phyloP scores from a whole-genome alignment of 2,329 filamentous ascomycete species.

The Dactylellina drechsleri region DNA sequence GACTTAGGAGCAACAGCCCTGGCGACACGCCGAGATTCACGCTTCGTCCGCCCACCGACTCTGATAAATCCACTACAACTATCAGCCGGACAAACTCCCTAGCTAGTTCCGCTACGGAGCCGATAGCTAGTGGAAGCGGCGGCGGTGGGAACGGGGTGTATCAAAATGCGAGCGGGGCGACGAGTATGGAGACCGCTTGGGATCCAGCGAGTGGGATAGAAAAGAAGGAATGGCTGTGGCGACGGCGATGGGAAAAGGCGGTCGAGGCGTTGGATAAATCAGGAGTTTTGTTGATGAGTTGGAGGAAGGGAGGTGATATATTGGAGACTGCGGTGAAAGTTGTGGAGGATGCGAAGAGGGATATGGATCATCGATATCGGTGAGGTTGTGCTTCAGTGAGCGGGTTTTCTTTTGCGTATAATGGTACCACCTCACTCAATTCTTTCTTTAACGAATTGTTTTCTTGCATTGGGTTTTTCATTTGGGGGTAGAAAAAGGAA shows the following conservation, averaged over 20 bases:
- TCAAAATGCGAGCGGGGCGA: conserved; percentile 53
- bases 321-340: conserved; percentile 72
- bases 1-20: conserved; percentile 1
- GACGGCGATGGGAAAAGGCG: conserved; percentile 73
- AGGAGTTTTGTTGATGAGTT: conserved; percentile 76
- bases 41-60: conserved; percentile 50
- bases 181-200: conserved; percentile 53
- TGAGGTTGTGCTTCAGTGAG: background rate
- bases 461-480: background rate
- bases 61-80: conserved; percentile 58
- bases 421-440: conserved; percentile 1
- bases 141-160: conserved; percentile 36
- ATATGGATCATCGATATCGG: conserved; percentile 61
- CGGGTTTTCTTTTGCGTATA: background rate
- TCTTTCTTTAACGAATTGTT: conserved; percentile 4
- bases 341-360: conserved; percentile 68
- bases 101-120: conserved; percentile 13
- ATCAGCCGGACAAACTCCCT: conserved; percentile 55
- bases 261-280: conserved; percentile 71
- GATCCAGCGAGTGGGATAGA: conserved; percentile 61
- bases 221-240: conserved; percentile 80
- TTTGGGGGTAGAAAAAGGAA: background rate
- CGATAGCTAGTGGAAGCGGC: conserved; percentile 32
- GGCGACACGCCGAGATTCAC: conserved; percentile 32
- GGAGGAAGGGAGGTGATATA: conserved; percentile 78